A percentile compares a stretch with the other conserved stretches of the same genome.
Evolutionary conservation across 495 filamentous ascomycete species (phyloP).

Genomic region (Aspergillus campestris): DNA sequence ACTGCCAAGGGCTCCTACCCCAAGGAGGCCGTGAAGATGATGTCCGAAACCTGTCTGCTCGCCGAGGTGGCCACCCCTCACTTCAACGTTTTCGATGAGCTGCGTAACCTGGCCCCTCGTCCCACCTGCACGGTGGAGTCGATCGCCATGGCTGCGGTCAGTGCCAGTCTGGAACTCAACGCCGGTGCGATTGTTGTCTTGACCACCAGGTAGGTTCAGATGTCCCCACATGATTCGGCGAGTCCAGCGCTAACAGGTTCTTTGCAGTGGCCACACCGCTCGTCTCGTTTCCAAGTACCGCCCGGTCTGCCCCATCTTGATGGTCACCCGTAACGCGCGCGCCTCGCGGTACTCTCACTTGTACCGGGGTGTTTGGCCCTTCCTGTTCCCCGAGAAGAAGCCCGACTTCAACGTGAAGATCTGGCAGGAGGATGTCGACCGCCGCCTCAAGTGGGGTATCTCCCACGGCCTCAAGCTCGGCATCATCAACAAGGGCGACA

Average conservation of each 20-base stretch:
- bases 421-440: conserved; percentile 98
- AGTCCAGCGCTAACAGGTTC: conserved; percentile 16
- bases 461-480: conserved; percentile 73
- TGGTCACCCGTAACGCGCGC: conserved; percentile 81
- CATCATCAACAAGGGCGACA: conserved; percentile 72
- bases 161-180: conserved; percentile 88
- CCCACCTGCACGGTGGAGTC: conserved; percentile 83
- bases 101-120: conserved; percentile 69
- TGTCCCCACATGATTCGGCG: neutral
- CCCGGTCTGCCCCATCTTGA: conserved; percentile 96
- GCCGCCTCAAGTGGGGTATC: conserved; percentile 93
- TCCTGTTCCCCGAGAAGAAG: conserved; percentile 86
- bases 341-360: conserved; percentile 84
- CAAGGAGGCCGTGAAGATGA: conserved; percentile 85
- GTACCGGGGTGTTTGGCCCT: conserved; percentile 96
- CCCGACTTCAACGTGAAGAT: conserved; percentile 81
- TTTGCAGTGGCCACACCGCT: conserved; percentile 71
- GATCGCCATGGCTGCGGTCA: conserved; percentile 92
- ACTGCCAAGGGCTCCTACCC: conserved; percentile 98
- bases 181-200: conserved; percentile 91
- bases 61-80: conserved; percentile 96
- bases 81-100: conserved; percentile 91
- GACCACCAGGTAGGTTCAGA: conserved; percentile 64
- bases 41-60: conserved; percentile 93
- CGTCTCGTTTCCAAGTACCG: conserved; percentile 96